Evolutionary conservation across 2,329 filamentous ascomycete species (phyloP).

Genomic region (Samsoniella hepiali): DNA sequence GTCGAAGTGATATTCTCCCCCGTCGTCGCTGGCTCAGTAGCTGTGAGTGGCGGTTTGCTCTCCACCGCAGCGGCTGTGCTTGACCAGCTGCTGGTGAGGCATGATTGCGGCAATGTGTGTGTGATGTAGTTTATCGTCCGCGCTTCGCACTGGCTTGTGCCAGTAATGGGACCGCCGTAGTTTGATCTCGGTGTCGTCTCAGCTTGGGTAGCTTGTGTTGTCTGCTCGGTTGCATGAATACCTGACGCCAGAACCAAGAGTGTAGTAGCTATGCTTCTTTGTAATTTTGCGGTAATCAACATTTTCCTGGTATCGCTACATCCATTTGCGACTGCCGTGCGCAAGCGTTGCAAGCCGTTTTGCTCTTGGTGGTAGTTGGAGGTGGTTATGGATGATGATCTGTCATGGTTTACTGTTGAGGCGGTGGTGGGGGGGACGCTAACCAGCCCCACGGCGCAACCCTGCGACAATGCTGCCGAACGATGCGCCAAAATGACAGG

Average conservation of each 20-base stretch:
- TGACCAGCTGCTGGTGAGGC: constrained; percentile 62
- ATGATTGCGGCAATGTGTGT: constrained; percentile 72
- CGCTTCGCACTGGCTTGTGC: constrained; percentile 43
- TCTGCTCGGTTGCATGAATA: constrained; percentile 10
- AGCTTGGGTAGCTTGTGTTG: constrained; percentile 4
- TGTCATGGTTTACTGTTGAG: background rate
- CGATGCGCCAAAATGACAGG: background rate
- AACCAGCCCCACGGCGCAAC: background rate
- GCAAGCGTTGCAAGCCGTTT: background rate
- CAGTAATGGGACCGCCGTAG: constrained; percentile 1
- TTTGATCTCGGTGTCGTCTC: constrained; percentile 12
- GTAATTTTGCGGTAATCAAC: background rate
- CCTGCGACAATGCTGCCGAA: background rate
- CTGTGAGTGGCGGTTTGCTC: constrained; percentile 20
- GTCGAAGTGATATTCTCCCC: background rate
- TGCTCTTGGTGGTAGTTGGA: background rate
- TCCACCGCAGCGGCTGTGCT: constrained; percentile 26
- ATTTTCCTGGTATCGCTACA: background rate
- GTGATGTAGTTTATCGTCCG: constrained; percentile 80
- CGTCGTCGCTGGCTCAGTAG: constrained; percentile 15
- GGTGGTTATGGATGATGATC: constrained; percentile 11
- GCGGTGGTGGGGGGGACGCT: background rate
- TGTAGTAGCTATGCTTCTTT: background rate
- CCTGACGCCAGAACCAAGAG: constrained; percentile 4
- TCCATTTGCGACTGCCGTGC: background rate